Evolutionary conservation across 169 alveolate genomes (phyloP), one percentile per base, ranked within the genome.

Genomic region (Eimeria tenella): DNA sequence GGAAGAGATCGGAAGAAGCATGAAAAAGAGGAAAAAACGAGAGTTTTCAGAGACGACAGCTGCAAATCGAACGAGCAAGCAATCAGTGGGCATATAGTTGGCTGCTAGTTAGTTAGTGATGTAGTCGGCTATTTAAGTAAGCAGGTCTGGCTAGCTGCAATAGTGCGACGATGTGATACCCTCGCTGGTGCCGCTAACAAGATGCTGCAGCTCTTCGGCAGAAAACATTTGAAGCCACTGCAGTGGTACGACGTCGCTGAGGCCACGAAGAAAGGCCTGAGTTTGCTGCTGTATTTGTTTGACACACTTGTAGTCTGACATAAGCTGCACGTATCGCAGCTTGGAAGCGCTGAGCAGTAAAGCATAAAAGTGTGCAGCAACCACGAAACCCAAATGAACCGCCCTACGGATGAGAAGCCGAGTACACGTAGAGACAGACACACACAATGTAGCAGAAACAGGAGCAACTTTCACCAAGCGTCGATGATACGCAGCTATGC

Each of bases 111-210:
- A 62, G 21, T 5, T 1, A 13, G n/a, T 8, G 15, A 62, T 19
- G 31, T 62, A 13, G n/a, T 13, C n/a, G 5, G 73, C 73, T 62
- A 23, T 7, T 5, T 62, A 62, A 21, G 31, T 6, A 62, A 23
- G 31, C n/a, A 17, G 21, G 25, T 13, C 17, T 7, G 21, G 11
- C 73, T 62, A 62, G 73, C 25, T 62, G 73, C 21, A 31, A 31
- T 31, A 31, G 42, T 31, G 42, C 42, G 42, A 2, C 2, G 42
- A 31, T 2, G 42, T 31, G 2, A 31, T 31, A 90, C 94, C 95
- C 60, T 23, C 70, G 42, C 97, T 95, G 42, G 98, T 96, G 7
- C 99, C 99, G 9, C 99, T 98, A 23, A 99, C 98, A 53, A 99
- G 97, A 63, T 97, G 96, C 94, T 98, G 98, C 50, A 99, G 96